Percentiles rank a stretch among this genome's conserved stretches.
Evolutionary conservation across 2,329 filamentous ascomycete genomes (phyloP).

Genomic region (Sordariomycetes sp.): DNA sequence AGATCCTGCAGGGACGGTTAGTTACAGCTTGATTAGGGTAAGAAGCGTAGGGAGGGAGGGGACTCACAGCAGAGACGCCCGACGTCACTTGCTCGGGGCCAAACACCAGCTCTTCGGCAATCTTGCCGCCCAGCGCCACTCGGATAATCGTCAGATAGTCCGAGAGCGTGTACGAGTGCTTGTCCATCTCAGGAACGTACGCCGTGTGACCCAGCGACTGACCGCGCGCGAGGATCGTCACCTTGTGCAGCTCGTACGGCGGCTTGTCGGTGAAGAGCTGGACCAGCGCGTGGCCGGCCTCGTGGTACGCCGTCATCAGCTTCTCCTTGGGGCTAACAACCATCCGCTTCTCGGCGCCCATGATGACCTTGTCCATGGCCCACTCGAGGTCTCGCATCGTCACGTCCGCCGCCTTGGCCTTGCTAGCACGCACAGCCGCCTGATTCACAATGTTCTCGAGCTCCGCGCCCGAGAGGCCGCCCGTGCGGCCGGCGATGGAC

Average conservation of each 20-base stretch:
- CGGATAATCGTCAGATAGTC: slow-evolving; percentile 75
- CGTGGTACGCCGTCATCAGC: slow-evolving; percentile 74
- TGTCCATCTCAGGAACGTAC: slow-evolving; percentile 81
- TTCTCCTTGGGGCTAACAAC: slow-evolving; percentile 90
- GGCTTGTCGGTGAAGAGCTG: slow-evolving; percentile 66
- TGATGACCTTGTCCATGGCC: slow-evolving; percentile 96
- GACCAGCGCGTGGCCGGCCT: slow-evolving; percentile 89
- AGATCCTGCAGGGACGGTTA: slow-evolving; percentile 50
- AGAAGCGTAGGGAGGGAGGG: neutral
- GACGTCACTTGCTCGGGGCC: slow-evolving; percentile 85
- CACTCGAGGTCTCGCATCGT: slow-evolving; percentile 77
- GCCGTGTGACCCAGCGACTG: slow-evolving; percentile 77
- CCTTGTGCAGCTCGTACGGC: slow-evolving; percentile 79
- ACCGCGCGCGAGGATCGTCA: slow-evolving; percentile 89
- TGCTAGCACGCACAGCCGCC: slow-evolving; percentile 87
- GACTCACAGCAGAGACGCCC: slow-evolving; percentile 64
- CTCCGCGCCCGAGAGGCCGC: slow-evolving; percentile 89
- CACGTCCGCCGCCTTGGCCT: slow-evolving; percentile 65
- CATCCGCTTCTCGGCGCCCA: slow-evolving; percentile 86
- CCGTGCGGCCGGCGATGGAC: slow-evolving; percentile 72
- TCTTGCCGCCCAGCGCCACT: slow-evolving; percentile 72
- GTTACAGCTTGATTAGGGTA: neutral
- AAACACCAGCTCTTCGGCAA: slow-evolving; percentile 83
- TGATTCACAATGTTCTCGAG: slow-evolving; percentile 96
- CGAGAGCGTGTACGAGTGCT: slow-evolving; percentile 74